phyloP scores from a whole-genome alignment of 495 filamentous ascomycete species.

The Penicillium dipodomyicola region DNA sequence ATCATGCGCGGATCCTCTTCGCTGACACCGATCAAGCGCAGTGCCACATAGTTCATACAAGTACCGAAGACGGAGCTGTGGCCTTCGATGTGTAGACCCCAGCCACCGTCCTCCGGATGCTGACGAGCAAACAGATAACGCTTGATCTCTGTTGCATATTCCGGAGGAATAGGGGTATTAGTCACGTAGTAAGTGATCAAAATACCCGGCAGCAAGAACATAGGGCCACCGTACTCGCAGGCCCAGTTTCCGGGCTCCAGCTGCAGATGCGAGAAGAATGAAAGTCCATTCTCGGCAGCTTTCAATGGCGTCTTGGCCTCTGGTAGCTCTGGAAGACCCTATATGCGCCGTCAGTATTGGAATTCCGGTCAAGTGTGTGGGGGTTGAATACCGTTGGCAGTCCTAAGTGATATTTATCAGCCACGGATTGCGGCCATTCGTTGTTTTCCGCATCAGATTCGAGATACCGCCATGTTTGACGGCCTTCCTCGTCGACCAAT shows the following conservation, averaged over 20 bases:
- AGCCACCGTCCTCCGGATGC: slow-evolving; percentile 85
- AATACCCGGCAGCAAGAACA: slow-evolving; percentile 83
- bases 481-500: slow-evolving; percentile 73
- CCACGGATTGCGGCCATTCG: slow-evolving; percentile 78
- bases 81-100: slow-evolving; percentile 96
- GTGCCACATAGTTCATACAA: slow-evolving; percentile 78
- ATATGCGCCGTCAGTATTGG: slow-evolving; percentile 7
- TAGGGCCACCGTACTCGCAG: slow-evolving; percentile 90
- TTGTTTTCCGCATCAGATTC: slow-evolving; percentile 69
- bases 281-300: slow-evolving; percentile 75
- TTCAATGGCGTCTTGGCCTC: slow-evolving; percentile 69
- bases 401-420: slow-evolving; percentile 83
- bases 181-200: slow-evolving; percentile 91
- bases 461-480: slow-evolving; percentile 93
- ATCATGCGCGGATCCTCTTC: slow-evolving; percentile 83
- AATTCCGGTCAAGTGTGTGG: not conserved
- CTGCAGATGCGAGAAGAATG: slow-evolving; percentile 88
- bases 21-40: slow-evolving; percentile 84
- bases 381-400: slow-evolving; percentile 55
- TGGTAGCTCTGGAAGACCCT: slow-evolving; percentile 73
- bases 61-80: slow-evolving; percentile 91
- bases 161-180: slow-evolving; percentile 78
- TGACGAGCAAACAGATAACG: slow-evolving; percentile 90
- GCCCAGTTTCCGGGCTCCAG: slow-evolving; percentile 89
- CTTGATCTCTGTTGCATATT: slow-evolving; percentile 83